Conservation (phyloP, 1,284 basidiomycete species). For the Rhodotorula sp. region DNA sequence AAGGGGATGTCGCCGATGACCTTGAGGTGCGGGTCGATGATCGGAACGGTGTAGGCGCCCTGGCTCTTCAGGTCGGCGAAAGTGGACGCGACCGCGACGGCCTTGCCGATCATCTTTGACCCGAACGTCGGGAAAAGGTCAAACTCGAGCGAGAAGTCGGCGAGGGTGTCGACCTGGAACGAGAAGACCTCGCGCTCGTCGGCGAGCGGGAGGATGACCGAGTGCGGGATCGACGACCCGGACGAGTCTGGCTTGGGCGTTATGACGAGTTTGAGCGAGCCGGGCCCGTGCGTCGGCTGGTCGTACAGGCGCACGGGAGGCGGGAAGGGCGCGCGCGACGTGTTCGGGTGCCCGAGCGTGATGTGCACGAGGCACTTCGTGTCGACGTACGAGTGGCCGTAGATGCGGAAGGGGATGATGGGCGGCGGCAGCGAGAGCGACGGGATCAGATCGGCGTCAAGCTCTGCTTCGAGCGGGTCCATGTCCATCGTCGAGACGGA, state of each 20-base stretch:
- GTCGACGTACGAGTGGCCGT: conserved; percentile 83
- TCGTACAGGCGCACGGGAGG: conserved; percentile 54
- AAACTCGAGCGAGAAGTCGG: conserved; percentile 81
- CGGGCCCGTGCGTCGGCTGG: conserved; percentile 50
- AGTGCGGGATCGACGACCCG: conserved; percentile 72
- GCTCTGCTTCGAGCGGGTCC: conserved; percentile 51
- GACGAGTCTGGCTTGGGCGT: conserved; percentile 71
- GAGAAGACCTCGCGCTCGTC: conserved; percentile 80
- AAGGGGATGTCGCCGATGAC: conserved; percentile 94
- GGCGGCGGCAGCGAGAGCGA: conserved; percentile 92
- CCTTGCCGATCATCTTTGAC: conserved; percentile 94
- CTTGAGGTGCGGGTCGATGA: conserved; percentile 89
- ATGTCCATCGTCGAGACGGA: conserved; percentile 37
- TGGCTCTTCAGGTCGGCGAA: conserved; percentile 60
- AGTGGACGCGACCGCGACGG: conserved; percentile 77
- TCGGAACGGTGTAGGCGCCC: conserved; percentile 68
- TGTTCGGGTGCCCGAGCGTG: conserved; percentile 68
- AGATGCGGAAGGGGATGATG: conserved; percentile 92
- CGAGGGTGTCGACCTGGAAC: conserved; percentile 80
- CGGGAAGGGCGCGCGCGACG: conserved; percentile 34
- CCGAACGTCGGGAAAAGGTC: conserved; percentile 98
- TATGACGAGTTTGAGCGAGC: conserved; percentile 91
- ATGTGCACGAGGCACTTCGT: conserved; percentile 84
- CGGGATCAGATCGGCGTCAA: conserved; percentile 79
- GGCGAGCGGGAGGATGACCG: conserved; percentile 78